Conservation (phyloP, 2,329 filamentous ascomycete species). For the Colletotrichum horii region DNA sequence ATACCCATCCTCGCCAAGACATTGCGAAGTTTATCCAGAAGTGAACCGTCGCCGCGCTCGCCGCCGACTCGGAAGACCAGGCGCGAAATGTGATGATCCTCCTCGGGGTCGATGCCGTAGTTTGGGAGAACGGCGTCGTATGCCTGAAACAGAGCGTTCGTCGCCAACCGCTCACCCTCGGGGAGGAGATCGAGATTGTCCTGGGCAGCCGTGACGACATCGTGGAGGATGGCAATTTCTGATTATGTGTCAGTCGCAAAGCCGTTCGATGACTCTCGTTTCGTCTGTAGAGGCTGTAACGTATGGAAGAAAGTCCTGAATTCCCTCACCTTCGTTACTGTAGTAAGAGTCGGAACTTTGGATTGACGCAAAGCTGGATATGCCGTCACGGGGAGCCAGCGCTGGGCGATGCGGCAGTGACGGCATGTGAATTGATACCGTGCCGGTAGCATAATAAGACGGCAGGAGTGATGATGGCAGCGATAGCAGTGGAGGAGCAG, state of each 20-base stretch:
- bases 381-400: slow-evolving; percentile 40
- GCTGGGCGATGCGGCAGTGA: slow-evolving; percentile 34
- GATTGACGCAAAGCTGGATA: slow-evolving; percentile 29
- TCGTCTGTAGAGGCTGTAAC: neutral
- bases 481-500: neutral
- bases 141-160: slow-evolving; percentile 79
- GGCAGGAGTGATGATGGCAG: neutral
- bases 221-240: slow-evolving; percentile 82
- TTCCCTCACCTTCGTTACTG: slow-evolving; percentile 61
- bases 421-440: slow-evolving; percentile 37
- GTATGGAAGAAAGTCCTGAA: neutral
- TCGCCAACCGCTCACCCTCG: slow-evolving; percentile 69
- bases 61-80: slow-evolving; percentile 82
- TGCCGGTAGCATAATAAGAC: slow-evolving; percentile 37
- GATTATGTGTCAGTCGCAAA: neutral
- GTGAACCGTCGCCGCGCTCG: slow-evolving; percentile 57
- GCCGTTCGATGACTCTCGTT: neutral
- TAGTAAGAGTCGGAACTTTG: slow-evolving; percentile 51
- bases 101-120: slow-evolving; percentile 72
- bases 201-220: slow-evolving; percentile 77
- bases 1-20: slow-evolving; percentile 75
- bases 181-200: slow-evolving; percentile 61
- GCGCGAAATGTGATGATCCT: slow-evolving; percentile 77
- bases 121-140: slow-evolving; percentile 79
- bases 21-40: slow-evolving; percentile 74